These are phyloP conservation scores for Calonectria crousiana DNA, from an alignment of 2,329 filamentous ascomycete genomes.

Conservation along the genomic window DNA sequence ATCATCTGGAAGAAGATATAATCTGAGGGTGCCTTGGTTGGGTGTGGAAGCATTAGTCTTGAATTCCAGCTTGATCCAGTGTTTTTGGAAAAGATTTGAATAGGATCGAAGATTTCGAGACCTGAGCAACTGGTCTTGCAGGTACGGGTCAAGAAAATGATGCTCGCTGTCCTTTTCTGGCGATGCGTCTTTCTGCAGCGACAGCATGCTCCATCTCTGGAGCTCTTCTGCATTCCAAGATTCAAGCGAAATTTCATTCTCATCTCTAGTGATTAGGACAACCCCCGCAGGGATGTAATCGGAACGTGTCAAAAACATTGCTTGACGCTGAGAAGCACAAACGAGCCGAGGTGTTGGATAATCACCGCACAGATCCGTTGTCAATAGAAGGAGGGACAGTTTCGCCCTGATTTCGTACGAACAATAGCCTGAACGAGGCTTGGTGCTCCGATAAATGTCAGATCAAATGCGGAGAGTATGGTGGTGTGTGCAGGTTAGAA, in stretches of 20 bases:
- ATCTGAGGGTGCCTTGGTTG: conserved; percentile 55
- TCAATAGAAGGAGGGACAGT: background rate
- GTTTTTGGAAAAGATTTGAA: conserved; percentile 47
- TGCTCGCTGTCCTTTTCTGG: background rate
- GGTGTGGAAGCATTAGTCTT: conserved; percentile 34
- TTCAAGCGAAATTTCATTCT: conserved; percentile 28
- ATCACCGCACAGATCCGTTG: background rate
- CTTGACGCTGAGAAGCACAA: background rate
- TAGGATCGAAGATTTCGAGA: conserved; percentile 40
- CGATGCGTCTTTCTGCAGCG: conserved; percentile 31
- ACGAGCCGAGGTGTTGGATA: background rate
- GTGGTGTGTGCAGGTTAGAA: conserved; percentile 3
- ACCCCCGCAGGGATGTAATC: conserved; percentile 58
- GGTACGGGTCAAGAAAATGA: conserved; percentile 25
- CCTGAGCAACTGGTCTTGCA: conserved; percentile 48
- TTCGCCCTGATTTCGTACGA: background rate
- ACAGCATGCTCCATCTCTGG: conserved; percentile 46
- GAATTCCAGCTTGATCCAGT: conserved; percentile 61
- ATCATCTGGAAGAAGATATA: conserved; percentile 77
- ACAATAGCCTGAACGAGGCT: background rate
- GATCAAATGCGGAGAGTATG: background rate
- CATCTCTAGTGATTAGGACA: conserved; percentile 45
- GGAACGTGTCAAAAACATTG: conserved; percentile 33
- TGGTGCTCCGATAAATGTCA: background rate
- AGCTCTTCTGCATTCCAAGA: conserved; percentile 26